A percentile compares a stretch with the other conserved stretches of the same genome.
phyloP scores from a whole-genome alignment of 176 grass and related monocot genomes.

The Oryza meyeriana region DNA sequence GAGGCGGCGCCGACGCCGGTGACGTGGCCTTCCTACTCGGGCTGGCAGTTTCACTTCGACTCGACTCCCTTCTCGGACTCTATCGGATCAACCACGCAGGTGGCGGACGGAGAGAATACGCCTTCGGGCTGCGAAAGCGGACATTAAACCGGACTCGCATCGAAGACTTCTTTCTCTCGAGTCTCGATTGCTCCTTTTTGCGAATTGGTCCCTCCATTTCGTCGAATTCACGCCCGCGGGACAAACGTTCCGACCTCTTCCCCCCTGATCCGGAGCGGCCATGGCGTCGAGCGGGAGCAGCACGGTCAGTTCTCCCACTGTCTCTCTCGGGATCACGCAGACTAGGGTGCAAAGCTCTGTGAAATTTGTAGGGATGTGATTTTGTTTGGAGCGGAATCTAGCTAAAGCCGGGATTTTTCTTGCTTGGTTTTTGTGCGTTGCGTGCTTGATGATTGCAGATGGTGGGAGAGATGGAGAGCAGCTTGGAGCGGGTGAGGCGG shows the following conservation, averaged over 20 bases:
- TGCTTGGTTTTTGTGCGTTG: neutral
- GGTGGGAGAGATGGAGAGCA: constrained; percentile 67
- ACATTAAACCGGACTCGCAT: neutral
- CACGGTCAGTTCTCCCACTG: constrained; percentile 38
- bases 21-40: too few relatives aligned
- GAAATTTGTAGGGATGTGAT: neutral
- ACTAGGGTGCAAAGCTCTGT: neutral
- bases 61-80: neutral
- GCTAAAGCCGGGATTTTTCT: neutral
- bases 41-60: neutral
- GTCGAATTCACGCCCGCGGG: neutral
- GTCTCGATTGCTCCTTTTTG: neutral
- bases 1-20: too few relatives aligned
- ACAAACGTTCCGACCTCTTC: neutral
- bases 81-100: neutral
- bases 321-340: neutral
- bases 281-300: constrained; percentile 55
- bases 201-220: neutral
- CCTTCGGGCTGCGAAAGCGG: neutral
- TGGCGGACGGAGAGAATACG: neutral
- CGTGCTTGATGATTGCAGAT: constrained; percentile 32
- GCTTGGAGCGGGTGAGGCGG: constrained; percentile 78
- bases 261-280: constrained; percentile 16
- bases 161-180: neutral
- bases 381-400: neutral